Evolutionary conservation across 805 yeast species (phyloP), one percentile per base, ranked within the genome.

Genomic region (Yarrowia keelungensis): DNA sequence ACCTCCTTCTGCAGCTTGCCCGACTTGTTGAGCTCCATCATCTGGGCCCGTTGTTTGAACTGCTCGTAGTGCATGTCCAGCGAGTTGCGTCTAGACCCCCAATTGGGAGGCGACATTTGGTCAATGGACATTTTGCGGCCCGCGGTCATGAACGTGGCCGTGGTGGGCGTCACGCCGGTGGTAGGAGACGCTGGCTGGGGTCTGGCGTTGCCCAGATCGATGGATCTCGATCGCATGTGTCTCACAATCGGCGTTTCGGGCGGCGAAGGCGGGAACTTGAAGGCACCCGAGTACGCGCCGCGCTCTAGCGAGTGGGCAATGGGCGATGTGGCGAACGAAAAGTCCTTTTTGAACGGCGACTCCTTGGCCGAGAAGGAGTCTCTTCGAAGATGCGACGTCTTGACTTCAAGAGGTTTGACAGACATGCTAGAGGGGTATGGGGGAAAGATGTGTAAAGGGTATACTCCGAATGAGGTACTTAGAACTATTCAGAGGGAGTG

Each of bases 311-410:
- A 59, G 35, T 59, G 65, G 12, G 65, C 65, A 59, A 59, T 59
- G 45, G 65, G 65, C 22, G 65, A 59, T 16, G 65, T 45, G 51
- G 65, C 65, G 46, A 59, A 59, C 8, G 65, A n/a, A 19, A 45
- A 59, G 65, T 59, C 65, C 64, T 56, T 43, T 59, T 45, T 59
- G 65, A 59, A 59, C 42, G 65, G 65, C 41, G 65, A 59, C 15
- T 59, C 65, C n/a, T 59, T 59, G 50, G 51, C 16, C 26, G 64
- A 59, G 8, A 59, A 59, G 14, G 65, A 59, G 32, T 59, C 65
- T 59, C 65, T 12, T 32, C 65, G 65, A 1, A 59, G 65, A 11
- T 43, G n/a, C 35, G 32, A 12, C n/a, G 65, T 59, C n/a, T 59
- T 59, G 16, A 59, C 46, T 16, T 59, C 65, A n/a, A 59, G 46